Conservation (phyloP, 345 rosid genomes). For the Cardiospermum halicacabum region DNA sequence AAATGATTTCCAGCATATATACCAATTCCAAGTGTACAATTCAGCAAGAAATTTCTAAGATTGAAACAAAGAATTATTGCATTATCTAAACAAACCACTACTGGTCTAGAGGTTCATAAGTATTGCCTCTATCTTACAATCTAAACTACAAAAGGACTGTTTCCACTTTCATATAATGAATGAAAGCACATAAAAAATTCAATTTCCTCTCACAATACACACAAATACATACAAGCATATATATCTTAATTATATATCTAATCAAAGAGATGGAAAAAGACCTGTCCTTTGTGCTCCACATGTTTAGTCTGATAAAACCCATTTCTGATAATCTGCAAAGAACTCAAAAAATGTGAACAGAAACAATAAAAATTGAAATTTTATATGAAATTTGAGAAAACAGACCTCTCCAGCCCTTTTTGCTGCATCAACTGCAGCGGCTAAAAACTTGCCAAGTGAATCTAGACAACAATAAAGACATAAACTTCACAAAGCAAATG, state of each 20-base stretch:
- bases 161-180: too few relatives aligned
- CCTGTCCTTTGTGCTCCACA: slow-evolving; percentile 96
- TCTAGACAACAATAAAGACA: slow-evolving; percentile 27
- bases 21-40: not conserved
- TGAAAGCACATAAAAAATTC: too few relatives aligned
- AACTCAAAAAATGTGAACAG: not conserved
- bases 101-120: too few relatives aligned
- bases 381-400: not conserved
- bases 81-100: too few relatives aligned
- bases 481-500: not conserved
- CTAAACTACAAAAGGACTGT: too few relatives aligned
- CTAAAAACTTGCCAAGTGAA: slow-evolving; percentile 51
- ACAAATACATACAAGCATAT: not conserved
- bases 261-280: slow-evolving; percentile 19
- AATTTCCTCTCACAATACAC: too few relatives aligned
- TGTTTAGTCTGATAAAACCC: slow-evolving; percentile 84
- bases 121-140: too few relatives aligned
- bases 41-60: not conserved
- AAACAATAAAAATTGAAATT: not conserved
- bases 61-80: not conserved
- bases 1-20: not conserved
- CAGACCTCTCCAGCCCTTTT: slow-evolving; percentile 77
- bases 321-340: slow-evolving; percentile 56
- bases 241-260: too few relatives aligned
- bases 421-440: slow-evolving; percentile 83